These are phyloP conservation scores for Cryphonectria radicalis DNA, from an alignment of 2,329 filamentous ascomycete genomes.

Conservation along the genomic window DNA sequence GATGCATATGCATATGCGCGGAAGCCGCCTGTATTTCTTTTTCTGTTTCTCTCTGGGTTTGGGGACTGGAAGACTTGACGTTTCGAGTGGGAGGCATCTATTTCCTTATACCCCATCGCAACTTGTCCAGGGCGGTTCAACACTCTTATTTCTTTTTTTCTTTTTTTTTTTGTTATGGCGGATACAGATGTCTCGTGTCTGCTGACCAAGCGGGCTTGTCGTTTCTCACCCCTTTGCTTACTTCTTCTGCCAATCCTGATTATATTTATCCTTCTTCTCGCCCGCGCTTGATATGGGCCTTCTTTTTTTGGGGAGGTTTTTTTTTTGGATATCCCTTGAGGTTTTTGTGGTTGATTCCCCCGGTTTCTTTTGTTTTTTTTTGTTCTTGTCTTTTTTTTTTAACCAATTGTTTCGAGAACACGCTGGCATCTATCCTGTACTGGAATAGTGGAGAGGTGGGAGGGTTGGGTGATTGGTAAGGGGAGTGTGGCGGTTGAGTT, in stretches of 20 bases:
- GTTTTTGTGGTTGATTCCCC: conserved; percentile 22
- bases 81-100: conserved; percentile 18
- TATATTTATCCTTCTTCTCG: conserved; percentile 27
- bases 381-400: too few relatives aligned
- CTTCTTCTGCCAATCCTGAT: conserved; percentile 26
- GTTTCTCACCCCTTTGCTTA: neutral
- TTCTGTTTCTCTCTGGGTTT: neutral
- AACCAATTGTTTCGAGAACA: neutral
- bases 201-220: neutral
- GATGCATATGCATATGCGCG: conserved; percentile 18
- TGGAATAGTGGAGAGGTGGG: neutral
- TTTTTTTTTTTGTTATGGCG: conserved; percentile 9
- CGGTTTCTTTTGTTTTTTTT: conserved; percentile 3
- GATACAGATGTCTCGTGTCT: conserved; percentile 25
- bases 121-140: conserved; percentile 13
- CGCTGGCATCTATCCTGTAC: conserved; percentile 9
- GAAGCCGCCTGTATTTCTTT: conserved; percentile 6
- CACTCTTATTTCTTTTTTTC: conserved; percentile 11
- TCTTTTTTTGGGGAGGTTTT: conserved; percentile 11
- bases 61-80: conserved; percentile 11
- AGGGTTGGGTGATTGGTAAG: conserved; percentile 3
- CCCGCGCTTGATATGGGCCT: conserved; percentile 9
- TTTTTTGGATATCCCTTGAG: conserved; percentile 25
- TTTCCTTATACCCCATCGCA: conserved; percentile 28
- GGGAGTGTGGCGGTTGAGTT: conserved; percentile 8